Evolutionary conservation across 805 yeast genomes (phyloP), one percentile per base, ranked within the genome.

Genomic region (Ogataea paraovalis): DNA sequence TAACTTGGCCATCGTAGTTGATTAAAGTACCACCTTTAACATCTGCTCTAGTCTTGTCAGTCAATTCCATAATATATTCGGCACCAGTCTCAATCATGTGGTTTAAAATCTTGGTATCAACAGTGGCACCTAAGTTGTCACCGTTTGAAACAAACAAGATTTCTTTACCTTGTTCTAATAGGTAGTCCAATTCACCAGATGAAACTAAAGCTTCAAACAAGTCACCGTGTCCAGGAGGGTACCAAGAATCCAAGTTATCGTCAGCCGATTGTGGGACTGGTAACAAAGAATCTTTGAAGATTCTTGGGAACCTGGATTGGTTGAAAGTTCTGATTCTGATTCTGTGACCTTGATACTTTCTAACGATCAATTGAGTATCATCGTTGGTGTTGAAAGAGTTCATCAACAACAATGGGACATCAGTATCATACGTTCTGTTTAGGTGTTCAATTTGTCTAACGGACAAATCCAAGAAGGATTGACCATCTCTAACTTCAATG

Each of bases 151-250:
- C 97, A 62, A 94, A 94, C 63, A 94, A 74, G 52, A 88, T 76
- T 73, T 94, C 99, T 75, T 94, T 89, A 58, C 99, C 99, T 65
- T 88, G 92, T 45, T 84, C 88, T 54, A 94, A 75, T 55, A 94
- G 78, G 52, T 85, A 82, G 65, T 94, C 98, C 56, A 94, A 78
- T 65, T 92, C 94, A 51, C 99, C 99, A 12, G 96, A 84, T 48
- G 87, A 81, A 50, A 86, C 83, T 64, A 94, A 75, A 20, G 94
- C 75, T 73, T 94, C 99, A 58, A 91, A 94, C 68, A 94, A 74
- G 72, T 94, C 99, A 72, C 99, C 99, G 70, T 94, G 99, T 45
- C 99, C 99, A n/a, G 99, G 99, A 43, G 99, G 99, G 67, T 94
- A 94, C 99, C 99, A 94, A 48, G 87, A 76, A 61, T 88, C 92